Conservation (phyloP, 257 asterid genomes). For the Marsdenia floribunda region DNA sequence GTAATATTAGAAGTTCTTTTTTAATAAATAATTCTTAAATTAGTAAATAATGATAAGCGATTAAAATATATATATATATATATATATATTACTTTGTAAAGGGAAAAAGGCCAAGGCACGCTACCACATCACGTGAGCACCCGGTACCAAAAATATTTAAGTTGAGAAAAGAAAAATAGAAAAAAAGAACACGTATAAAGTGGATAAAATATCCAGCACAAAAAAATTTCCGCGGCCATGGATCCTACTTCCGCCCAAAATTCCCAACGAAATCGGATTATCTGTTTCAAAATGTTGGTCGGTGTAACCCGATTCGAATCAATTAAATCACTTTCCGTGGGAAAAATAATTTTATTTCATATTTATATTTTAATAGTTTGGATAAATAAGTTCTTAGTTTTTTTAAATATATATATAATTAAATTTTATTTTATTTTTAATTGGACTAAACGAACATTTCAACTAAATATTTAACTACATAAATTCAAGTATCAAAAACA, state of each 20-base stretch:
- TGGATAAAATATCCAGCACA: background rate
- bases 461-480: too few species aligned
- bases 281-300: background rate
- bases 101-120: background rate
- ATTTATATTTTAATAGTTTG: too few species aligned
- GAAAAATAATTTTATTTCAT: background rate
- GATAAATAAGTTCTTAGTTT: too few species aligned
- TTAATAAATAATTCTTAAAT: too few species aligned
- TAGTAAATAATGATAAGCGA: too few species aligned
- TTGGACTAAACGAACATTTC: too few species aligned
- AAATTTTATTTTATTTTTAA: too few species aligned
- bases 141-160: background rate
- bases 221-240: background rate
- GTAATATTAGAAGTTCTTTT: too few species aligned
- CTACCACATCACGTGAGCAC: background rate
- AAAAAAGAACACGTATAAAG: background rate
- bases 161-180: background rate
- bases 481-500: too few species aligned
- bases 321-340: background rate
- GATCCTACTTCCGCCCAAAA: background rate
- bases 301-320: background rate
- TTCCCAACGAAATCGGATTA: background rate
- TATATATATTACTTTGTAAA: background rate
- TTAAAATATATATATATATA: too few species aligned
- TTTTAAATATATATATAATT: too few species aligned